Conservation (phyloP, 2,329 filamentous ascomycete genomes). For the Thielaviopsis punctulata region DNA sequence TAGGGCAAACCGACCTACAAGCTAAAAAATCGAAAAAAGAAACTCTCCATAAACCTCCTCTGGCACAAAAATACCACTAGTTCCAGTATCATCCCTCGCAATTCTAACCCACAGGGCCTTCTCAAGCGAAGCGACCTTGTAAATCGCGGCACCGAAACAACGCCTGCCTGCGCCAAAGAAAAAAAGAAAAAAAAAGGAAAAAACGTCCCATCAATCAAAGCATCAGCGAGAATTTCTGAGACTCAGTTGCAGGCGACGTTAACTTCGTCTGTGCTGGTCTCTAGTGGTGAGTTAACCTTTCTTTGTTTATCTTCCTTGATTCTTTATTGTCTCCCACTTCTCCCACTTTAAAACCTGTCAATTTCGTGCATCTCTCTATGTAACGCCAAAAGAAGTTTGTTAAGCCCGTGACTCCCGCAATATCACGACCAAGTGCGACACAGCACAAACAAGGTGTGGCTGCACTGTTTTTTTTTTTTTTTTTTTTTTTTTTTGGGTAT, state of each 20-base stretch:
- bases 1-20: not conserved
- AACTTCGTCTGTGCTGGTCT: constrained; percentile 47
- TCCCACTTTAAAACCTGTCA: too few relatives aligned
- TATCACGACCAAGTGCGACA: not conserved
- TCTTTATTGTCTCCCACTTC: not conserved
- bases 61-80: too few relatives aligned
- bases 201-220: not conserved
- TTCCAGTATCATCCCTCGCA: too few relatives aligned
- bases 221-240: constrained; percentile 19
- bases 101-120: not conserved
- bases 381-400: too few relatives aligned
- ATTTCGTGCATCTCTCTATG: too few relatives aligned
- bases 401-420: not conserved
- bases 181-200: not conserved
- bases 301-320: not conserved
- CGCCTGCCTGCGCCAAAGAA: not conserved
- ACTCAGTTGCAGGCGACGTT: constrained; percentile 42
- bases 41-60: not conserved
- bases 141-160: not conserved
- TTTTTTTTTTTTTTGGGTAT: not conserved
- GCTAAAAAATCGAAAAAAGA: not conserved
- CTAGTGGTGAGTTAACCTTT: constrained; percentile 27
- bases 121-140: not conserved
- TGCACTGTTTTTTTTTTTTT: not conserved
- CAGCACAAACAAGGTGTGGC: not conserved